Conservation (phyloP, 768 basidiomycete genomes). For the Rhizopogon sp. region DNA sequence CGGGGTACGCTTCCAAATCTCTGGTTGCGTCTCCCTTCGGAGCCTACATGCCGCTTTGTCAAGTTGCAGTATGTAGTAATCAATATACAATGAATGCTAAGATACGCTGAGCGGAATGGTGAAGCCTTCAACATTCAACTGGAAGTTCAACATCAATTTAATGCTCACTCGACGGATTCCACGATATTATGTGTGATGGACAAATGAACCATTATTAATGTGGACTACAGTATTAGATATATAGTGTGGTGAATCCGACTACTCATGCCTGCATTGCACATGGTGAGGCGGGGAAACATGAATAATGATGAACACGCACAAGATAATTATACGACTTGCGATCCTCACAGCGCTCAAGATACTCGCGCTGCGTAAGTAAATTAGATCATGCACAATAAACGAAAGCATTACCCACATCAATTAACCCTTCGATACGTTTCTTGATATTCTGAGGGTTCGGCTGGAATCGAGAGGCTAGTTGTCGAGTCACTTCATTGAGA, state of each 20-base stretch:
- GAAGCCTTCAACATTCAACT: no score
- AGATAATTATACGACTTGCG: conserved; percentile 87
- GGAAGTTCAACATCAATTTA: no score
- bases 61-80: conserved; percentile 27
- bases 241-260: neutral
- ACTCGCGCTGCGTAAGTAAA: conserved; percentile 65
- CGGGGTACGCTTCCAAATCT: conserved; percentile 2
- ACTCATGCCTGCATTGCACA: conserved; percentile 18
- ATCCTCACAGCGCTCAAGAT: conserved; percentile 85
- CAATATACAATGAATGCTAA: neutral
- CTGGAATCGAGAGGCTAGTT: conserved; percentile 78
- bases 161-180: neutral
- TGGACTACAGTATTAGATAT: neutral
- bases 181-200: no score
- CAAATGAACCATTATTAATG: neutral
- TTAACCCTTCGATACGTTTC: conserved; percentile 87
- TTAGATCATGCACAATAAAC: neutral
- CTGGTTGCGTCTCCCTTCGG: conserved; percentile 7
- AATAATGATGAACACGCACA: conserved; percentile 23
- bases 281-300: neutral
- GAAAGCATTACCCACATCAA: conserved; percentile 60
- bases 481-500: conserved; percentile 85
- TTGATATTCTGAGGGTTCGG: conserved; percentile 88
- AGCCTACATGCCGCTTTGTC: conserved; percentile 29
- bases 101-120: neutral